phyloP scores from a whole-genome alignment of 2,329 filamentous ascomycete species.

The Paradendryphiella salina region DNA sequence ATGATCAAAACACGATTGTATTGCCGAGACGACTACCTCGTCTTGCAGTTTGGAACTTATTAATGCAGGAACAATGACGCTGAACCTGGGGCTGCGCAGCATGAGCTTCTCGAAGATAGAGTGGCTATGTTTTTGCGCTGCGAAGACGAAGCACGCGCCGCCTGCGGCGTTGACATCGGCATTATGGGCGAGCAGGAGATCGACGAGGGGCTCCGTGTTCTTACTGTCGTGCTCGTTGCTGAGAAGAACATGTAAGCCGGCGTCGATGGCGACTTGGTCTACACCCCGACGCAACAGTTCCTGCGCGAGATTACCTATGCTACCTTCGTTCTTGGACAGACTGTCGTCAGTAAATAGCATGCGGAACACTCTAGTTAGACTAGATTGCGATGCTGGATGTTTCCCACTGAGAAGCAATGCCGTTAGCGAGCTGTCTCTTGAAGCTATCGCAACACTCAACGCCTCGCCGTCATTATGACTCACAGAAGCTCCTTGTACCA shows the following conservation, averaged over 20 bases:
- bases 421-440: conserved; percentile 57
- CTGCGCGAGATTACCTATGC: conserved; percentile 21
- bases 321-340: conserved; percentile 1
- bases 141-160: conserved; percentile 38
- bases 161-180: conserved; percentile 40
- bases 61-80: conserved; percentile 60
- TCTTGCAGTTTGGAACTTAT: conserved; percentile 58
- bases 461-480: conserved; percentile 60
- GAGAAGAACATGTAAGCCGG: conserved; percentile 29
- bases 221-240: conserved; percentile 12
- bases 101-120: conserved; percentile 34
- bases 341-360: conserved; percentile 28
- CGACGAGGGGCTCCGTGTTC: conserved; percentile 21
- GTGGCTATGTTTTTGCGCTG: conserved; percentile 28
- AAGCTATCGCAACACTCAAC: conserved; percentile 58
- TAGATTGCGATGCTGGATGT: conserved; percentile 30
- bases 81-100: conserved; percentile 53
- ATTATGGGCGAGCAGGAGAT: conserved; percentile 31
- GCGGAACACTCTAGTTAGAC: conserved; percentile 34
- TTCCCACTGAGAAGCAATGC: conserved; percentile 53
- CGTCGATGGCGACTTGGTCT: conserved; percentile 35
- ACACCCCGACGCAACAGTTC: conserved; percentile 36
- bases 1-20: conserved; percentile 61
- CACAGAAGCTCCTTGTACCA: conserved; percentile 46
- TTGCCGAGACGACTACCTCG: conserved; percentile 47